Evolutionary conservation across 2,329 filamentous ascomycete genomes (phyloP), one percentile per base, ranked within the genome.

Genomic region (Hypoxylon sp.): DNA sequence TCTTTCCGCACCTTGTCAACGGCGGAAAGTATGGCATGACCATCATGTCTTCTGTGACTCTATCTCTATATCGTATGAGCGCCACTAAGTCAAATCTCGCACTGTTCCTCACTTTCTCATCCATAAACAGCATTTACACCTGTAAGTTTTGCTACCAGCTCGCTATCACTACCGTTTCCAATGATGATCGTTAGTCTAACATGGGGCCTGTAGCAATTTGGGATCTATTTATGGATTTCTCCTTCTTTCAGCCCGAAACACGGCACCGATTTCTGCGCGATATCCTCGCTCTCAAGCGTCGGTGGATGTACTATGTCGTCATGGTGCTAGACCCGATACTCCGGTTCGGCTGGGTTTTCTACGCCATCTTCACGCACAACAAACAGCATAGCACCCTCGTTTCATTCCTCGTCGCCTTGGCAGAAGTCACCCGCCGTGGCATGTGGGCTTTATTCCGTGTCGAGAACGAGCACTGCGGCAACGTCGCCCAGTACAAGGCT

Each of bases 171-270:
- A n/a, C 5, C 48, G 2, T 48, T 2, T 11, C 19, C 17, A n/a
- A 19, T 21, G 9, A 1, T 3, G 14, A 9, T 43, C 21, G 14
- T 30, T n/a, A 17, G 10, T 64, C 62, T 70, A 58, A 73, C 59
- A 38, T 10, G 19, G 5, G 30, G 34, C n/a, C 5, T 41, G 25
- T 46, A 90, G 89, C 90, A 9, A 86, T 97, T 45, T 99, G 96
- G 96, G 96, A 99, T 77, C 82, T 99, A 1, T 89, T 93, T 70
- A 98, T 98, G 92, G 96, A 99, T 79, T 98, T 96, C 86, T 96
- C 92, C 64, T 85, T 98, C n/a, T 86, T 95, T 2, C 94, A 98
- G 73, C 86, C 91, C 0, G 88, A 90, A 60, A 88, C 92, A 0
- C 86, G 87, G 10, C 84, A 92, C 71, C 86, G 82, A 1, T 85